Evolutionary conservation across 345 rosid genomes (phyloP), one percentile per base, ranked within the genome.

Genomic region (Barbarea vulgaris): DNA sequence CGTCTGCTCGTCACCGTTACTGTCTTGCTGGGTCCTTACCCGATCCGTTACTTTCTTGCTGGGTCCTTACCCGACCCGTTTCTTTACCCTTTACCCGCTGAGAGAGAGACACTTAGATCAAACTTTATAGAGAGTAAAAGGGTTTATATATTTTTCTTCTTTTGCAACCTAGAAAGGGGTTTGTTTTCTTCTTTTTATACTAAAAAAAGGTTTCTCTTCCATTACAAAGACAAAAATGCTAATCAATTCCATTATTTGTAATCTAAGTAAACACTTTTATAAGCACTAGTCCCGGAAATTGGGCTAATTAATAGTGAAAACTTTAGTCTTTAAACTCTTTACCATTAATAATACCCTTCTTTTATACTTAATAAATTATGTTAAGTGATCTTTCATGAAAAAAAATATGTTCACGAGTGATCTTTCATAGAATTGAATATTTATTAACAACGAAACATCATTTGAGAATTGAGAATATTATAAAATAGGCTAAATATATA

Each of bases 211-310:
- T 25, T 69, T 63, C 52, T 68, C 62, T 50, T 75, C 46, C 21
- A 47, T 67, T 62, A 50, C 42, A 28, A 50, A 67, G 47, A 68
- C 10, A 30, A 50, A 10, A 62, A 33, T 76, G 59, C 39, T 76
- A 54, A 51, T 42, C 64, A 69, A 69, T 62, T 51, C 19, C 18
- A 27, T 50, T 39, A 18, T 48, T 67, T 62, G 58, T 44, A 69
- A 13, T 34, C 14, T 61, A 60, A 76, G 5, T 55, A 33, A 44
- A 63, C 37, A 7, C 69, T 67, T 70, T 69, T 62, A 15, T 46
- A 27, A 55, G 71, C 80, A 77, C 80, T 77, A 77, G 67, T 77
- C 65, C 75, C 76, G 66, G 71, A 70, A 63, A 55, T 61, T 64
- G 36, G 44, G 80, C 66, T 19, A 70, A 70, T 15, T 64, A 64